Evolutionary conservation across 2,329 filamentous ascomycete genomes (phyloP).

Genomic region (Verticillium klebahnii): DNA sequence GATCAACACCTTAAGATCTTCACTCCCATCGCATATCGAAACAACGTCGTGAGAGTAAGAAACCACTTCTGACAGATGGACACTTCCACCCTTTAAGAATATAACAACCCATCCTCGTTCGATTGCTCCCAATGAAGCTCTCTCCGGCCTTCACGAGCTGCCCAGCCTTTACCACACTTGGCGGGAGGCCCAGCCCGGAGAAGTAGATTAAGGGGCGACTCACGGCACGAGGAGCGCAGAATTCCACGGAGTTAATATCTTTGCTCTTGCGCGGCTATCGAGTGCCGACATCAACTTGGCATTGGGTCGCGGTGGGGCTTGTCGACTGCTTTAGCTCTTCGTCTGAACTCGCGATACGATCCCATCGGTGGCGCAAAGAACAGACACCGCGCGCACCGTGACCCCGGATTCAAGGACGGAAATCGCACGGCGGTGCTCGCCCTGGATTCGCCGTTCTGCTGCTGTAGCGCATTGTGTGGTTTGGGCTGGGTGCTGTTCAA

Average conservation of each 20-base stretch:
- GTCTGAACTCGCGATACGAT: background rate
- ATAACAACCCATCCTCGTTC: background rate
- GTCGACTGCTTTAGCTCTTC: background rate
- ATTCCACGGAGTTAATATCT: background rate
- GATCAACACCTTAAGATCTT: background rate
- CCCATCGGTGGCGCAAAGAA: background rate
- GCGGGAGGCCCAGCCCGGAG: background rate
- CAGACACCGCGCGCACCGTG: background rate
- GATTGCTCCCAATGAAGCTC: background rate
- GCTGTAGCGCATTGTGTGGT: background rate
- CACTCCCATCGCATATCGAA: background rate
- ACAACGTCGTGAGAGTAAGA: background rate
- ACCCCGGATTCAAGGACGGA: background rate
- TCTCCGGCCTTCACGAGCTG: background rate
- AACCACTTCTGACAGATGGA: background rate
- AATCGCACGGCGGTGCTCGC: background rate
- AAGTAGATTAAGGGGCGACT: background rate
- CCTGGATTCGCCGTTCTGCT: background rate
- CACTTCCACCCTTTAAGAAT: background rate
- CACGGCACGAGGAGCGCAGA: background rate
- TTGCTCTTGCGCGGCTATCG: background rate
- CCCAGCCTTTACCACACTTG: background rate
- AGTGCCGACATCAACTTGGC: background rate
- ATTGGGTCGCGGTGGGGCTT: background rate
- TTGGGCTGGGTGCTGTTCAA: background rate